Base-by-base conservation (phyloP, 139 green algal species). In the Chlamydomonas schloesseri region DNA sequence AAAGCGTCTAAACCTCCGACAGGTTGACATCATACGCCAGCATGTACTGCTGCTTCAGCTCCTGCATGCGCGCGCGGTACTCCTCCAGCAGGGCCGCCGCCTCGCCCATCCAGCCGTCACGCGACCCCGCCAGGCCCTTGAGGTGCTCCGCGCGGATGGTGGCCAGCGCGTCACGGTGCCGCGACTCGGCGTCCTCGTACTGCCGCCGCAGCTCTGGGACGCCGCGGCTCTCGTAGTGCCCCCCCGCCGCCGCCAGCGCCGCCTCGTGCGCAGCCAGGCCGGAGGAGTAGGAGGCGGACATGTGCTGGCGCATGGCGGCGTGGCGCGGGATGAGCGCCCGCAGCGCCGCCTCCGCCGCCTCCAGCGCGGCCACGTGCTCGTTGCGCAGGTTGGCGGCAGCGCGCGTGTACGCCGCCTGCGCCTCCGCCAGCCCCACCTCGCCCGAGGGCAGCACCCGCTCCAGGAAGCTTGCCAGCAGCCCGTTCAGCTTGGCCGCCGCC, bases 51-150 rank as follows among this genome's bases (percentile, higher is more conserved):
- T 28, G 33, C 68, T 78, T 77, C 31, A 86, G 80, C 80, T 86
- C 80, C 68, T 77, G 67, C 80, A 86, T 77, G 53, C 80, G 80
- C 26, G 80, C 80, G 28, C 80, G 80, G 80, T 86, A 86, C 80
- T 86, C 80, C 68, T 86, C 80, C 67, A 86, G 80, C 80, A 86
- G 69, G 50, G 67, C 80, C 67, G 80, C 80, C 65, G 68, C 80
- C 80, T 86, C 80, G 67, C 80, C 80, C 80, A 86, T 57, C 67
- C 68, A 86, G 50, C 80, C 80, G 42, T 86, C 80, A 11, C 68
- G 47, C 31, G 50, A 37, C 20, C 50, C 68, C 53, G 67, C 50
- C 80, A 86, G 65, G 3, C 68, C 67, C 67, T 73, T 77, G 26
- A 86, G 68, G 33, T 86, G 80, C 42, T 86, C 80, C 47, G 68